These are phyloP conservation scores for Cucurbita pepo DNA, from an alignment of 306 rosid genomes.

Conservation along the genomic window DNA sequence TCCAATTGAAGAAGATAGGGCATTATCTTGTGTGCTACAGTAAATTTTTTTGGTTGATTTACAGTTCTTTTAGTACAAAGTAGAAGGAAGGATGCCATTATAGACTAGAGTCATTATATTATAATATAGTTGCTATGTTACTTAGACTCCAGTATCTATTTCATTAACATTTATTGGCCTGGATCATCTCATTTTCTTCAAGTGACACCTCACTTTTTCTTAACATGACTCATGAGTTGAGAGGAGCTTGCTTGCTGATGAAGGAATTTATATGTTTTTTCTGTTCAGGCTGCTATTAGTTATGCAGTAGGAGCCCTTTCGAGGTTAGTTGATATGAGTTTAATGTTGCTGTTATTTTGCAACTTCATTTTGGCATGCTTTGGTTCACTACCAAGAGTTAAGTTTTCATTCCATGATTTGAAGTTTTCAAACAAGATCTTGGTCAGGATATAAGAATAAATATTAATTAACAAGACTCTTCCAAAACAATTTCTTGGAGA, in stretches of 20 bases:
- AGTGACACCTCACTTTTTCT: not conserved
- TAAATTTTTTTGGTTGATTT: not conserved
- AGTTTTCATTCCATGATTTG: not conserved
- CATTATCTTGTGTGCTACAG: not conserved
- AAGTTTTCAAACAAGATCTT: not conserved
- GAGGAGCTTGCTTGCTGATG: constrained; percentile 1
- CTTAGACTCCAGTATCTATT: not conserved
- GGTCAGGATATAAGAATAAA: not conserved
- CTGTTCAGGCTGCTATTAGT: constrained; percentile 63
- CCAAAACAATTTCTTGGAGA: not conserved
- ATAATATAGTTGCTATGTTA: not conserved
- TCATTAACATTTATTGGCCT: not conserved
- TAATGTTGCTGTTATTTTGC: not conserved
- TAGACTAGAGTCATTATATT: not conserved
- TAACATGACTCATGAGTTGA: not conserved
- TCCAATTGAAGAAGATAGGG: not conserved
- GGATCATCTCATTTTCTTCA: not conserved
- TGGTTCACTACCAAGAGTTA: not conserved
- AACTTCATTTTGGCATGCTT: not conserved
- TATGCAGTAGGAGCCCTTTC: constrained; percentile 61
- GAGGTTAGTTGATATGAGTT: constrained; percentile 33
- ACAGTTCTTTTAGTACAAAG: not conserved
- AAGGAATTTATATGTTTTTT: not conserved
- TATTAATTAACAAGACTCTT: not conserved
- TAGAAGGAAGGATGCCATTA: not conserved